Conservation (phyloP, 1,139 yeast species). For the Debaryomyces sp. region DNA sequence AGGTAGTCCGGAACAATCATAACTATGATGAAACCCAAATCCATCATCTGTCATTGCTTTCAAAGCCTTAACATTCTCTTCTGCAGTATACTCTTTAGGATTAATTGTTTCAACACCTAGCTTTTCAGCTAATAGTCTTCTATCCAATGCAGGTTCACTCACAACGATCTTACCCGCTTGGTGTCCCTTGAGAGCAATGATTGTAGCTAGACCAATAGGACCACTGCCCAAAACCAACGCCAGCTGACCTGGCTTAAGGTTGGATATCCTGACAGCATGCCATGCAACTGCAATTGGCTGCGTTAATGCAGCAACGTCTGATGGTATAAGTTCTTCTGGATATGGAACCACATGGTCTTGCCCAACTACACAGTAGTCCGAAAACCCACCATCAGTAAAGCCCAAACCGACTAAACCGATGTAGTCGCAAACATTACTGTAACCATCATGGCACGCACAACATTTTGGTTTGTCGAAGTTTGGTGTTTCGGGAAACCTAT, state of each 20-base stretch:
- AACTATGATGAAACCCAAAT: constrained; percentile 58
- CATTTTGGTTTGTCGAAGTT: constrained; percentile 31
- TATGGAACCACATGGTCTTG: constrained; percentile 49
- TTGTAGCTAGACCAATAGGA: constrained; percentile 61
- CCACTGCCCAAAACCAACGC: constrained; percentile 64
- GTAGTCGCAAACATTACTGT: constrained; percentile 48
- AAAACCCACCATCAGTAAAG: constrained; percentile 52
- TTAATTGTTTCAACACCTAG: constrained; percentile 54
- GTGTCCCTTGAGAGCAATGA: constrained; percentile 58
- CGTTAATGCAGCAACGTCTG: constrained; percentile 56
- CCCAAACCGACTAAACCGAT: constrained; percentile 50
- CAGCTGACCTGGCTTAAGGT: constrained; percentile 44
- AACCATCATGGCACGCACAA: constrained; percentile 47
- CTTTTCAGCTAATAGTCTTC: constrained; percentile 54
- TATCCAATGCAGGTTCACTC: constrained; percentile 59
- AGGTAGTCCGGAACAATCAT: constrained; percentile 65
- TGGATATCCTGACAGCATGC: constrained; percentile 55
- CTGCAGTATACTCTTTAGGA: constrained; percentile 41
- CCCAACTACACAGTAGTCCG: constrained; percentile 52
- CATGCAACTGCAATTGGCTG: constrained; percentile 62
- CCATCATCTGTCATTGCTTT: constrained; percentile 45
- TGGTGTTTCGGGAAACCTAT: constrained; percentile 27
- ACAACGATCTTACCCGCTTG: constrained; percentile 56
- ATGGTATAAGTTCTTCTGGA: constrained; percentile 45
- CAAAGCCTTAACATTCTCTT: constrained; percentile 32